Conservation (phyloP, 495 filamentous ascomycete genomes). For the Cercophora newfieldiana region DNA sequence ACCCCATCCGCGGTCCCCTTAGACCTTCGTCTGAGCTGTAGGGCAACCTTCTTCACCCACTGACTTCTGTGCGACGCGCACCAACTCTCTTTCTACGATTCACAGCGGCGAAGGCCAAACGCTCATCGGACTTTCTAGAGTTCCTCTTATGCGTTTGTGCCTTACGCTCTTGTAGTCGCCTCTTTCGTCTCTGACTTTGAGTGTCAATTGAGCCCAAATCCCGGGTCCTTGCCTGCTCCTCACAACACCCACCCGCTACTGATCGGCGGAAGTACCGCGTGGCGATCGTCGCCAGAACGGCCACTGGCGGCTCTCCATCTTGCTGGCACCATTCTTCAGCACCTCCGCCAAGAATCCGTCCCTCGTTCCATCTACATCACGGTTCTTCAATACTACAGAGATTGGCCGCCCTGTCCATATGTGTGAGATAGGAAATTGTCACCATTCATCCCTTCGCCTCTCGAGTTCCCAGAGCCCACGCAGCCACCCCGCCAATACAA, state of each 20-base stretch:
- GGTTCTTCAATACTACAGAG: background rate
- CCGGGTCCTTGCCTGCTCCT: background rate
- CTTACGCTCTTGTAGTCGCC: background rate
- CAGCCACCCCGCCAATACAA: background rate
- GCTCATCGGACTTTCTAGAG: constrained; percentile 14
- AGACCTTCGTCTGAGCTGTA: background rate
- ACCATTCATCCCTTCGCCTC: background rate
- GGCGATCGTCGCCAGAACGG: constrained; percentile 9
- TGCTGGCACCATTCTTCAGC: background rate
- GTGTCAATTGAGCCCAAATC: background rate
- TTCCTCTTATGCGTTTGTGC: background rate
- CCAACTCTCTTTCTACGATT: constrained; percentile 10
- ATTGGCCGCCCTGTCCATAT: background rate
- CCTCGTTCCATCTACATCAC: background rate
- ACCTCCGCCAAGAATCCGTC: background rate
- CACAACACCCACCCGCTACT: background rate
- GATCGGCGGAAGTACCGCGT: constrained; percentile 1
- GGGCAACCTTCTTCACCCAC: constrained; percentile 3
- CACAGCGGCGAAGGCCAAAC: background rate
- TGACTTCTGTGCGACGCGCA: constrained; percentile 10
- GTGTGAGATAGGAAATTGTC: background rate
- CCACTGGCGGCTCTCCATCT: constrained; percentile 4
- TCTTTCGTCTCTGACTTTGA: background rate
- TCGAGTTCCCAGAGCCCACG: background rate
- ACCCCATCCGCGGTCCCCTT: background rate